Evolutionary conservation across 352 stramenopile genomes (phyloP), one percentile per base, ranked within the genome.

Genomic region (Pythium phragmitis): DNA sequence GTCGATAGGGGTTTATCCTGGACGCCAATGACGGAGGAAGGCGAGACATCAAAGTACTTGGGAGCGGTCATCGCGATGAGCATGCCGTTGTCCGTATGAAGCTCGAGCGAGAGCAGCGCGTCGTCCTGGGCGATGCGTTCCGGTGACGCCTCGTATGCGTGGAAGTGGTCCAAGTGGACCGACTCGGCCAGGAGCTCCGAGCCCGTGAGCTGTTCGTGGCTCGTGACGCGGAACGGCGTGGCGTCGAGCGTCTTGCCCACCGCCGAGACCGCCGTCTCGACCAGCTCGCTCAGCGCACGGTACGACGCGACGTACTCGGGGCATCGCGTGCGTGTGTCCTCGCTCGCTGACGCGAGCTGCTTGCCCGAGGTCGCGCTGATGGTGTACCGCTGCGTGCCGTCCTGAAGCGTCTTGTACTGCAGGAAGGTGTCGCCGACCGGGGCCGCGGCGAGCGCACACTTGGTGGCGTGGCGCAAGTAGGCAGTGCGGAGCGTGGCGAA

Each of bases 141-240:
- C 53, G 54, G 23, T n/a, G 57, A 53, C 4, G 72, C 80, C 60
- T 90, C 72, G 59, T 92, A 92, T 17, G 82, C 77, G 52, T 92
- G 83, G 63, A 92, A 91, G 72, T 92, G 83, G 60, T 92, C 81
- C 63, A 92, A 62, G 60, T 89, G 81, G 58, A 89, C 77, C n/a
- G 81, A 85, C 36, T 88, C 76, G 17, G 85, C 74, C 46, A 92
- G 46, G 4, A 92, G 52, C 53, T 78, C 72, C 30, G 76, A 68
- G n/a, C 74, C 77, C 16, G 71, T 71, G 66, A 88, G 75, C 39
- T 54, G 36, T 23, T 67, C 51, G 53, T 63, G 52, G 46, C 51
- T 63, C 34, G 70, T 60, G 47, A 87, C 64, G 28, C 73, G 37
- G 37, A 90, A 85, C 48, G 69, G 65, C 19, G 77, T 87, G 6